Evolutionary conservation across 2,329 filamentous ascomycete species (phyloP).

Genomic region (Elsinoe perseae): DNA sequence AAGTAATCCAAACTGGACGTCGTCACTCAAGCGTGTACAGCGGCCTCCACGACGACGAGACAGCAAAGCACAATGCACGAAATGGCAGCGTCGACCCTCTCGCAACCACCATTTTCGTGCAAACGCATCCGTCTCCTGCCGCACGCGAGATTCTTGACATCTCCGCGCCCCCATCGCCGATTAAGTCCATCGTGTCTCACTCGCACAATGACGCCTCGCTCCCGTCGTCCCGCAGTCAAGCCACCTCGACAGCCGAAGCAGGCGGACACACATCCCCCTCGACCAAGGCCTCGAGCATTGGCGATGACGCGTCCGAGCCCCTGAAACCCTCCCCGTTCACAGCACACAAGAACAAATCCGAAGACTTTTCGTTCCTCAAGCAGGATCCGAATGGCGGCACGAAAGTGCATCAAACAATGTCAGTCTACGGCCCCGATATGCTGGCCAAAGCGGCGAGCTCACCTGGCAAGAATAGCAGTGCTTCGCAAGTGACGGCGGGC

Average conservation of each 20-base stretch:
- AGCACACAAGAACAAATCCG: neutral
- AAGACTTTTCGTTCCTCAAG: conserved; percentile 12
- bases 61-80: conserved; percentile 24
- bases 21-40: conserved; percentile 18
- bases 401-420: conserved; percentile 13
- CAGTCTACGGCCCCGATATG: conserved; percentile 17
- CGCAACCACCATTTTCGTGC: conserved; percentile 20
- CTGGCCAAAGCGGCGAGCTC: conserved; percentile 8
- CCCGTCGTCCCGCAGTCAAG: conserved; percentile 28
- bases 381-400: neutral
- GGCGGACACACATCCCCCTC: conserved; percentile 26
- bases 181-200: conserved; percentile 13
- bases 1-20: conserved; percentile 13
- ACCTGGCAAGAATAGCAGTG: conserved; percentile 8
- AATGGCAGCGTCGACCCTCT: conserved; percentile 31
- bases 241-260: conserved; percentile 28
- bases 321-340: conserved; percentile 19
- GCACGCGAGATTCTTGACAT: conserved; percentile 14
- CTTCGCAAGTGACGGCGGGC: conserved; percentile 12
- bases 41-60: conserved; percentile 24
- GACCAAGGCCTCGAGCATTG: conserved; percentile 29
- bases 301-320: conserved; percentile 25
- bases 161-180: conserved; percentile 11
- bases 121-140: conserved; percentile 17
- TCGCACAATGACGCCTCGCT: conserved; percentile 22